Conservation (phyloP, 148 eudicot species). For the Rheum nobile region DNA sequence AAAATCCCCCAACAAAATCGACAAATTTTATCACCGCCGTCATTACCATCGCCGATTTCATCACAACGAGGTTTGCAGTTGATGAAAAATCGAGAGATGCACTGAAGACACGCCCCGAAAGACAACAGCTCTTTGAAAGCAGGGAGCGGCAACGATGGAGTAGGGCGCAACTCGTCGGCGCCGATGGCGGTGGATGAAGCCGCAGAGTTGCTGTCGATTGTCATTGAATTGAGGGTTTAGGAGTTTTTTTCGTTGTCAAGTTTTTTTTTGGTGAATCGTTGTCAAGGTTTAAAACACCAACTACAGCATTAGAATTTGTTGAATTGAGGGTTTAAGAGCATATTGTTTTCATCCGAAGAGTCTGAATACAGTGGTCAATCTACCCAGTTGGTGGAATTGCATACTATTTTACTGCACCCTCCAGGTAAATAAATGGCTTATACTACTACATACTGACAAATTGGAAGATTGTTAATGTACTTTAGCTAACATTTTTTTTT, state of each 20-base stretch:
- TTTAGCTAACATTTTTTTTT: no score
- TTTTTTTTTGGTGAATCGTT: no score
- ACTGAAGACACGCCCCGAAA: slow-evolving; percentile 46
- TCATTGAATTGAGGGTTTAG: background rate
- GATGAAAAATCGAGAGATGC: slow-evolving; percentile 62
- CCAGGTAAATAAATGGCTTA: no score
- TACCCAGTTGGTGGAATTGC: no score
- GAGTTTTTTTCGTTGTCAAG: background rate
- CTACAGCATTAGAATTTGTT: no score
- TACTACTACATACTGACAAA: no score
- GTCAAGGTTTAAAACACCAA: background rate
- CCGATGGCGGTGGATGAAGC: background rate
- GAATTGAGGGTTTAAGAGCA: no score
- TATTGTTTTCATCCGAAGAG: no score
- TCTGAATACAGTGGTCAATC: no score
- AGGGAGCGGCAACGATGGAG: slow-evolving; percentile 29
- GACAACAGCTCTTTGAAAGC: slow-evolving; percentile 48
- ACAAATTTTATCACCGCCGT: slow-evolving; percentile 29
- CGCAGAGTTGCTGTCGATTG: background rate
- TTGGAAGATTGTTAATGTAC: no score
- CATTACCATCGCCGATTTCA: slow-evolving; percentile 5
- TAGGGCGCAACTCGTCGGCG: slow-evolving; percentile 27
- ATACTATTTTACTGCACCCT: no score
- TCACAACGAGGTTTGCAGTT: slow-evolving; percentile 27
- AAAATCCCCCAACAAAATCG: slow-evolving; percentile 67